These are phyloP conservation scores for Verruconis gallopava DNA, from an alignment of 2,329 filamentous ascomycete genomes.

Conservation along the genomic window DNA sequence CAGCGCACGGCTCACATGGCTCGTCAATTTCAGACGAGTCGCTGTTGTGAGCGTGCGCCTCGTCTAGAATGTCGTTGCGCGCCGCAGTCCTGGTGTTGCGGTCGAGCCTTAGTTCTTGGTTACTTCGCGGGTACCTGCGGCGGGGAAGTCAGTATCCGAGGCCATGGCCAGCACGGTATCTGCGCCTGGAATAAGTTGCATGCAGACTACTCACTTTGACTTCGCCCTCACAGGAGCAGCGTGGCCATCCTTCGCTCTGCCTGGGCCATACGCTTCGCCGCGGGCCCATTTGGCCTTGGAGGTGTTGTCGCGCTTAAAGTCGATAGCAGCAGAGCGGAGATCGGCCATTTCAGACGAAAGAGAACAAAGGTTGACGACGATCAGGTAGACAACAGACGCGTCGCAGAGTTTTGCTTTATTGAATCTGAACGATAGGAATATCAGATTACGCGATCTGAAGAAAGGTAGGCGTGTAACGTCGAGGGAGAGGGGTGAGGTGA, in stretches of 20 bases:
- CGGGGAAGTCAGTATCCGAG: not conserved
- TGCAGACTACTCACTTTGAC: constrained; percentile 16
- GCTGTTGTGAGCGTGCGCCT: constrained; percentile 13
- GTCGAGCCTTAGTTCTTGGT: constrained; percentile 6
- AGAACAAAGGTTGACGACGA: not conserved
- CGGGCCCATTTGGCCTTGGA: constrained; percentile 39
- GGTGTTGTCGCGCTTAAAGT: constrained; percentile 38
- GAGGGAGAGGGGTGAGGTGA: too few relatives aligned
- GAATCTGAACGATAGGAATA: not conserved
- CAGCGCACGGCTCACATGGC: constrained; percentile 30
- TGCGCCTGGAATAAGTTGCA: not conserved
- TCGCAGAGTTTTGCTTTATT: not conserved
- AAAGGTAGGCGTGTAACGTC: too few relatives aligned
- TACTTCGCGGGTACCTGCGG: constrained; percentile 8
- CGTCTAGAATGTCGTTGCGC: constrained; percentile 22
- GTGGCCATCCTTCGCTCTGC: constrained; percentile 15
- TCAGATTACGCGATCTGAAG: not conserved
- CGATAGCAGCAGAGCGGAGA: constrained; percentile 40
- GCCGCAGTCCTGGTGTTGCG: constrained; percentile 5
- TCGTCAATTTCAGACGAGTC: constrained; percentile 33
- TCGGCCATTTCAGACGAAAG: constrained; percentile 21
- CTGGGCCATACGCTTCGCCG: constrained; percentile 28
- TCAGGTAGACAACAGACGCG: not conserved
- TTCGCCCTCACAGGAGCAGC: constrained; percentile 13
- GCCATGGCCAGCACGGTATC: not conserved